phyloP scores from a whole-genome alignment of 2,329 filamentous ascomycete species.

The Davidsoniella eucalypti region DNA sequence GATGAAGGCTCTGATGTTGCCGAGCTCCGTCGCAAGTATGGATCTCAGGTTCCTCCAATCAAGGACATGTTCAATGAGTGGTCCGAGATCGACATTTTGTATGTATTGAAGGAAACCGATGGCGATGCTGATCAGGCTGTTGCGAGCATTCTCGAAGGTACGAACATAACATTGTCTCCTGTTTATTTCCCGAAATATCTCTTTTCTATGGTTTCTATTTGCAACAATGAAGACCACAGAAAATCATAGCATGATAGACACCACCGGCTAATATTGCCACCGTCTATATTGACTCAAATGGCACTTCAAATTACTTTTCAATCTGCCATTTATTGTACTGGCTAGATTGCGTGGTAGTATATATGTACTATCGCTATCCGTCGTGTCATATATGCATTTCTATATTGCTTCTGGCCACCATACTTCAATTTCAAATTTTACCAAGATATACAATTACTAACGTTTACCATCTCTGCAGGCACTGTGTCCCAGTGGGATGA shows the following conservation, averaged over 20 bases:
- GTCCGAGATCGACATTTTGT: slow-evolving; percentile 89
- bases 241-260: neutral
- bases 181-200: neutral
- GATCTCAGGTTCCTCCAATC: slow-evolving; percentile 60
- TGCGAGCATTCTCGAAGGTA: slow-evolving; percentile 67
- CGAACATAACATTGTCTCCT: slow-evolving; percentile 14
- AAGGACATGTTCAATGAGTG: slow-evolving; percentile 91
- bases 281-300: too few relatives aligned
- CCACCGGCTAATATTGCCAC: too few relatives aligned
- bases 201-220: neutral
- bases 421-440: too few relatives aligned
- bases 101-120: slow-evolving; percentile 76
- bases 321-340: too few relatives aligned
- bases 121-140: slow-evolving; percentile 62
- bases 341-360: too few relatives aligned
- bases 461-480: slow-evolving; percentile 29
- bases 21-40: slow-evolving; percentile 81
- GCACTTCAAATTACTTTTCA: too few relatives aligned
- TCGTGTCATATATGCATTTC: too few relatives aligned
- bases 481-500: slow-evolving; percentile 71
- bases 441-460: too few relatives aligned
- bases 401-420: too few relatives aligned
- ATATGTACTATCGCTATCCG: too few relatives aligned
- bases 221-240: neutral
- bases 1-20: slow-evolving; percentile 74